Evolutionary conservation across 352 stramenopile genomes (phyloP), one percentile per base, ranked within the genome.

Genomic region (Poterioochromonas sp.): DNA sequence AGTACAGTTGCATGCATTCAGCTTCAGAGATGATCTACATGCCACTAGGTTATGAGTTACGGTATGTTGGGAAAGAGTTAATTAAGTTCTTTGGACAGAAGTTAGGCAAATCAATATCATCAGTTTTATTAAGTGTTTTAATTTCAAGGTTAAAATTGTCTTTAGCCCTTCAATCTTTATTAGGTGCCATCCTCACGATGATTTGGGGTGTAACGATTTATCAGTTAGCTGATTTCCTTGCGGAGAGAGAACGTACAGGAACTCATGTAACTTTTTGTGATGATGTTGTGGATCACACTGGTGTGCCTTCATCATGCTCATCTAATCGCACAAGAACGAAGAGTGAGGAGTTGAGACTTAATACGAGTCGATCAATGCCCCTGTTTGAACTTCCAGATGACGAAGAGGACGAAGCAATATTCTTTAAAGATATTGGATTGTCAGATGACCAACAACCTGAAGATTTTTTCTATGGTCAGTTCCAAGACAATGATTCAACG

Each of bases 61-160:
- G 65, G 22, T 74, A 74, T 39, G 1, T 74, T 34, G 65, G 65
- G 2, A 74, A 74, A 54, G 65, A 74, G 29, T 74, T 74, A 39
- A 39, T 74, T 12, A 74, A 54, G 40, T 74, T 74, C n/a, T 74
- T 74, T 54, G 65, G 65, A 35, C 65, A 74, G 0, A 74, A 74
- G 39, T 43, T 71, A 2, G 62, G 62, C 11, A 71, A 71, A 44
- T 71, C 62, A 47, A 29, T 29, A 35, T 11, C 62, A 43, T 71
- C 62, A 47, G 5, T 71, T n/a, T 11, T 29, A 26, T 44, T 71
- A 47, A 71, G 62, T 47, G 34, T 8, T 12, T 29, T 71, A 8
- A 71, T 71, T 47, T 41, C 62, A 26, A 3, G 3, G 5, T 71
- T 44, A 29, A 22, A 71, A 2, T 29, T 29, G 11, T 71, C 62